Evolutionary conservation across 768 basidiomycete species (phyloP).

Genomic region (Xanthoconium stramineum): DNA sequence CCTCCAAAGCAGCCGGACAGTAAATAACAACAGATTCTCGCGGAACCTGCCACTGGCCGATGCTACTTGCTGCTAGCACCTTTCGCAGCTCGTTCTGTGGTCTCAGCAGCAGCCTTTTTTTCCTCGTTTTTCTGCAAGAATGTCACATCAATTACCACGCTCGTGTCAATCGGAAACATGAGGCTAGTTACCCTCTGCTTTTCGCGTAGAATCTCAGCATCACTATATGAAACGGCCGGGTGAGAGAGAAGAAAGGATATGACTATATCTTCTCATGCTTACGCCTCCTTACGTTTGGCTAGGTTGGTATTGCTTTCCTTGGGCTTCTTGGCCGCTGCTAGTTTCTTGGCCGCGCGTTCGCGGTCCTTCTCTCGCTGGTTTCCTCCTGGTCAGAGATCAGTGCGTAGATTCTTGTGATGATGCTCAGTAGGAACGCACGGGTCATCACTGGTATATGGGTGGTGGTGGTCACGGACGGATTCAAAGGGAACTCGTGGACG

Average conservation of each 20-base stretch:
- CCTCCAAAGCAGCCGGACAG: conserved; percentile 2
- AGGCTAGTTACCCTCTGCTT: conserved; percentile 66
- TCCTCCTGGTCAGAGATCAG: conserved; percentile 53
- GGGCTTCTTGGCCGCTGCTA: conserved; percentile 47
- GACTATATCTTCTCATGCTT: conserved; percentile 34
- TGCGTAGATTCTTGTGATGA: neutral
- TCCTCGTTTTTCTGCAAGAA: conserved; percentile 53
- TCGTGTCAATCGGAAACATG: neutral
- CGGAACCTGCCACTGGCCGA: conserved; percentile 18
- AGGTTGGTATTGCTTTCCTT: conserved; percentile 66
- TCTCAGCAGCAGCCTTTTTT: conserved; percentile 36
- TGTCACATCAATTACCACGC: conserved; percentile 5
- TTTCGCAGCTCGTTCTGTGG: conserved; percentile 13
- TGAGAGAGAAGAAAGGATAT: conserved; percentile 20
- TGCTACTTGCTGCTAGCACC: conserved; percentile 35
- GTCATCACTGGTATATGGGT: conserved; percentile 40
- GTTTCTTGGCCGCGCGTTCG: conserved; percentile 70
- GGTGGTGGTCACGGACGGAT: conserved; percentile 3
- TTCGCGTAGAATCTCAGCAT: conserved; percentile 69
- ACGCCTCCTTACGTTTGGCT: conserved; percentile 74
- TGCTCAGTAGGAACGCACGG: conserved; percentile 38
- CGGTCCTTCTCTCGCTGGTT: conserved; percentile 81
- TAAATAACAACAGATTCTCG: conserved; percentile 8
- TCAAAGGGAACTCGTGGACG: conserved; percentile 7
- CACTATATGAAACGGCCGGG: conserved; percentile 43